Evolutionary conservation across 345 rosid genomes (phyloP).

Genomic region (Salix brachista): DNA sequence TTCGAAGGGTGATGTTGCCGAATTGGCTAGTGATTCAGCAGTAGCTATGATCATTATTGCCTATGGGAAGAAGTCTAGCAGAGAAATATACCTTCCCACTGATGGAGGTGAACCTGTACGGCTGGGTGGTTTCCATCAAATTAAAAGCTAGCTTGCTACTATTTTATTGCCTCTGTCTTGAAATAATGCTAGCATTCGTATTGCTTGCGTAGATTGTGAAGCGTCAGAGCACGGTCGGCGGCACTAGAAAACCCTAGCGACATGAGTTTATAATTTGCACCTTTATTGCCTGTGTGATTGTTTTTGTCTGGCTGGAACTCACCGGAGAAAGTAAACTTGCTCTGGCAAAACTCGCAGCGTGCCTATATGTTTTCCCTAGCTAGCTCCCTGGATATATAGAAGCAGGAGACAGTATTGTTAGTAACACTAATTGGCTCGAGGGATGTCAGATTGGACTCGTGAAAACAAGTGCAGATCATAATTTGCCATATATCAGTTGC

Average conservation of each 20-base stretch:
- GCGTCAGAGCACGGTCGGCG: too few relatives aligned
- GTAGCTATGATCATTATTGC: background rate
- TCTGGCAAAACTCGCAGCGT: background rate
- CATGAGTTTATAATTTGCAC: too few relatives aligned
- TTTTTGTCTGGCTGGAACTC: background rate
- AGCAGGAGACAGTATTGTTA: background rate
- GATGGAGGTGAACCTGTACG: constrained; percentile 1
- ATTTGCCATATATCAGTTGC: too few relatives aligned
- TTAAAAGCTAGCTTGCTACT: too few relatives aligned
- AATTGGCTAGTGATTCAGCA: background rate
- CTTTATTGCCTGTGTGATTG: too few relatives aligned
- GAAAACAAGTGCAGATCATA: too few relatives aligned
- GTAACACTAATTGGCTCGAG: background rate
- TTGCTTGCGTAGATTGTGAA: too few relatives aligned
- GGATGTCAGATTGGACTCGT: background rate
- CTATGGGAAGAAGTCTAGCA: background rate
- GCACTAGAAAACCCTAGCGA: too few relatives aligned
- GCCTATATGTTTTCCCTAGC: background rate
- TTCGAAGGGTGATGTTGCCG: constrained; percentile 10
- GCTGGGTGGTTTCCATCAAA: background rate
- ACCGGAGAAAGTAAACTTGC: background rate
- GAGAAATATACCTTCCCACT: background rate
- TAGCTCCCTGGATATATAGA: too few relatives aligned
- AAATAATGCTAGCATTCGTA: too few relatives aligned
- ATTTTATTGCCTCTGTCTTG: too few relatives aligned